These are phyloP conservation scores for Talaromyces sp. DNA, from an alignment of 2,329 filamentous ascomycete genomes.

Conservation along the genomic window DNA sequence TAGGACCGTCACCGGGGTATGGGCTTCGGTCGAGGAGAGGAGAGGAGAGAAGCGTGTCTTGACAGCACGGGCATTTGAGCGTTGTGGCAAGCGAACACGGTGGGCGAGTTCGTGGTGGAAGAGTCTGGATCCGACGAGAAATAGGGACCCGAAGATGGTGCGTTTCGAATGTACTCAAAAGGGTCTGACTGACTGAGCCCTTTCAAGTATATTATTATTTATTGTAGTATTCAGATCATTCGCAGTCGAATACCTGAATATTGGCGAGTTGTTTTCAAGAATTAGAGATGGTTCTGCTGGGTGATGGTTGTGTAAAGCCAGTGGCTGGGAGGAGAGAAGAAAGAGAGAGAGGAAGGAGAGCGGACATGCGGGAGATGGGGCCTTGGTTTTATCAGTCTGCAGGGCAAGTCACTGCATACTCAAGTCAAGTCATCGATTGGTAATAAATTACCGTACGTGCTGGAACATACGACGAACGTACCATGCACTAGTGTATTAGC, in stretches of 20 bases:
- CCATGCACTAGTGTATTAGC: conserved; percentile 5
- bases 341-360: conserved; percentile 5
- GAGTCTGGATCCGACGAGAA: conserved; percentile 9
- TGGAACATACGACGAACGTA: neutral
- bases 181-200: neutral
- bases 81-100: conserved; percentile 20
- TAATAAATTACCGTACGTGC: conserved; percentile 8
- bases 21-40: conserved; percentile 38
- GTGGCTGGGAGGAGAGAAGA: conserved; percentile 13
- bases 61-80: conserved; percentile 44
- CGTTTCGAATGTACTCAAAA: neutral
- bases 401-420: neutral
- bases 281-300: neutral
- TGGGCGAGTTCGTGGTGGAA: conserved; percentile 11
- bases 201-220: neutral
- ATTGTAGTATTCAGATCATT: neutral
- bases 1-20: conserved; percentile 42
- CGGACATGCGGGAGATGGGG: neutral
- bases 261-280: neutral
- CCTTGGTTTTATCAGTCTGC: conserved; percentile 9
- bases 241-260: conserved; percentile 1
- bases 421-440: neutral
- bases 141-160: conserved; percentile 1
- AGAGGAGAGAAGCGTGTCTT: conserved; percentile 34
- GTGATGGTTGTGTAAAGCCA: conserved; percentile 6